phyloP scores from a whole-genome alignment of 441 rosid species.

The Omphalea diandra region DNA sequence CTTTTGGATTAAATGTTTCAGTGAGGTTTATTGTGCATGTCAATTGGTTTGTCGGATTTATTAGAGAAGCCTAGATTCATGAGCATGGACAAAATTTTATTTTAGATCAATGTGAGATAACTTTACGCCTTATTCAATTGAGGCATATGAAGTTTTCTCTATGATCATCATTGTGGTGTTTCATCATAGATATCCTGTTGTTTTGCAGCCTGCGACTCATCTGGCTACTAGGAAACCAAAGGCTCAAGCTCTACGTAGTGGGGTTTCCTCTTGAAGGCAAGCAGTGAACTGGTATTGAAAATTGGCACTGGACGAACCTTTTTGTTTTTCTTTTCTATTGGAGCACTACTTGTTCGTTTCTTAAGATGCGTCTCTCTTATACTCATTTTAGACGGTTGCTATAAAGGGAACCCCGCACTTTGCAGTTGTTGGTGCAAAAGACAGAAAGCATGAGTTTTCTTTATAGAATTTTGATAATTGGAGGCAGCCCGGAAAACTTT shows the following conservation, averaged over 20 bases:
- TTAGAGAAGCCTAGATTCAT: background rate
- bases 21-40: no score
- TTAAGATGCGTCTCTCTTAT: background rate
- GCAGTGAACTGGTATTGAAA: background rate
- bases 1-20: no score
- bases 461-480: no score
- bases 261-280: slow-evolving; percentile 27
- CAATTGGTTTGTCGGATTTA: no score
- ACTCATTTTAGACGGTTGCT: background rate
- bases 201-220: slow-evolving; percentile 60
- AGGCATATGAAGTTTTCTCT: no score
- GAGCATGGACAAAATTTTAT: background rate
- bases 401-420: background rate
- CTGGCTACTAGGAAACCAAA: slow-evolving; percentile 62
- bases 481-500: background rate
- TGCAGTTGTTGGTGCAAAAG: background rate
- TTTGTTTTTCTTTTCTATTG: slow-evolving; percentile 12
- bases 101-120: background rate
- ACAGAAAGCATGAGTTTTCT: background rate
- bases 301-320: background rate
- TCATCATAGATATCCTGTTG: background rate
- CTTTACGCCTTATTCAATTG: no score
- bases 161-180: background rate
- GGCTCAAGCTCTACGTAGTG: slow-evolving; percentile 31
- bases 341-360: background rate